A percentile compares a stretch with the other conserved stretches of the same genome.
Conservation (phyloP, 768 basidiomycete genomes). For the Tulasnella sp. region DNA sequence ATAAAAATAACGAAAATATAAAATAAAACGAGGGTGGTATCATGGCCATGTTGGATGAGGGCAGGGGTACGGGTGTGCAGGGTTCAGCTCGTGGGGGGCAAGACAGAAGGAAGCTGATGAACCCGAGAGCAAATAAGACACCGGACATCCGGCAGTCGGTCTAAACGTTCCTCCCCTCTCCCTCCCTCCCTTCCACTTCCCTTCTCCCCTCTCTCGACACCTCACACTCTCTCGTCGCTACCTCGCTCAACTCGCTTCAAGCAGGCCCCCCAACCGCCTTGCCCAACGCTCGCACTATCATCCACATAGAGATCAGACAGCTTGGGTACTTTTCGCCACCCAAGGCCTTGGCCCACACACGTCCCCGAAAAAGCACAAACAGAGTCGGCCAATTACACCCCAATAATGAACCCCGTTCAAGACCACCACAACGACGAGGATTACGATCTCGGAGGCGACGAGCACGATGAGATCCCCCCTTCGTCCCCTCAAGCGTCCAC, state of each 20-base stretch:
- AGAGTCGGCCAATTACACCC: neutral
- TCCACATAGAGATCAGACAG: no score
- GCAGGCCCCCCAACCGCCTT: no score
- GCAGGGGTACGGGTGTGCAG: neutral
- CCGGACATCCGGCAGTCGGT: conserved; percentile 6
- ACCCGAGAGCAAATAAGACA: conserved; percentile 11
- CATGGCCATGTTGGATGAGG: neutral
- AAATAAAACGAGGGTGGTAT: neutral
- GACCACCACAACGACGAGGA: neutral
- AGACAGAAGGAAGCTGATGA: conserved; percentile 5
- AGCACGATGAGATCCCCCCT: conserved; percentile 19
- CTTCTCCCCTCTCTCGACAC: neutral
- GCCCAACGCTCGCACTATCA: no score
- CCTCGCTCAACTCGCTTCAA: no score
- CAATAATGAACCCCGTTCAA: neutral
- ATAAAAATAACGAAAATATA: neutral
- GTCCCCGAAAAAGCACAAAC: neutral
- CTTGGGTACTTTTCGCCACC: neutral
- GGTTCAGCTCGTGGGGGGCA: conserved; percentile 6
- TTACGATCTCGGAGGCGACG: neutral
- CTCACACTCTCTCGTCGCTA: neutral
- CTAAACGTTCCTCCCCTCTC: conserved; percentile 10
- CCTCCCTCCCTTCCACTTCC: neutral
- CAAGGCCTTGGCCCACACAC: neutral
- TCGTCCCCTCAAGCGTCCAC: conserved; percentile 15